A percentile compares a stretch with the other conserved stretches of the same genome.
These are phyloP conservation scores for Glycyrrhiza uralensis DNA, from an alignment of 306 rosid genomes.

Conservation along the genomic window DNA sequence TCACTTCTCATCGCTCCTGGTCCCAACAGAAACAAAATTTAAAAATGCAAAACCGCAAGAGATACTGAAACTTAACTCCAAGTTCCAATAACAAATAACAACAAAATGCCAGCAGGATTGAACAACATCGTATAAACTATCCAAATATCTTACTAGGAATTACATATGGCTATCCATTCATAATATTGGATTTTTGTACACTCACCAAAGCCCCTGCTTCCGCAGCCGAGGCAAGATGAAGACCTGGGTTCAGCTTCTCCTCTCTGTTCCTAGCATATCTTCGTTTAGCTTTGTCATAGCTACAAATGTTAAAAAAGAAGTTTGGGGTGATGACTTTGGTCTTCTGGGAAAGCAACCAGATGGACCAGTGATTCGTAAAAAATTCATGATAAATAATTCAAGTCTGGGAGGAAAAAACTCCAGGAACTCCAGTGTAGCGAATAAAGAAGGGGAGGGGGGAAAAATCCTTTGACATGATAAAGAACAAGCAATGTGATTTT, in stretches of 20 bases:
- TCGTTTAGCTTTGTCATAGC: constrained; percentile 83
- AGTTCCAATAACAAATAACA: constrained; percentile 7
- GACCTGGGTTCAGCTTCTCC: constrained; percentile 66
- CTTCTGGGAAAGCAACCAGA: constrained; percentile 6
- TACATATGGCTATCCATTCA: background rate
- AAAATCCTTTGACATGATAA: constrained; percentile 8
- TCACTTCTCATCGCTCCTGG: background rate
- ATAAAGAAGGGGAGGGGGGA: background rate
- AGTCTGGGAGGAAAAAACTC: background rate
- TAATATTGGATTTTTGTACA: constrained; percentile 13
- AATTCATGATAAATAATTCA: constrained; percentile 7
- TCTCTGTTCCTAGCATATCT: constrained; percentile 69
- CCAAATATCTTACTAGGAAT: background rate
- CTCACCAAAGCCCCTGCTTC: constrained; percentile 98
- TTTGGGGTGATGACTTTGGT: background rate
- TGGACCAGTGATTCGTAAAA: background rate
- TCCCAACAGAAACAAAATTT: background rate
- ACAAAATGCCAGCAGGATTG: constrained; percentile 9
- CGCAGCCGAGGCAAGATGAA: constrained; percentile 95
- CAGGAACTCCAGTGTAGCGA: background rate
- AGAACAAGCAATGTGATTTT: constrained; percentile 1
- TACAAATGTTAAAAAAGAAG: constrained; percentile 27
- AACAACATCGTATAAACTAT: background rate
- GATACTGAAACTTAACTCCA: constrained; percentile 5
- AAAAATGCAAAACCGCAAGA: constrained; percentile 9